These are phyloP conservation scores for Turritis glabra DNA, from an alignment of 345 rosid genomes.

Conservation along the genomic window DNA sequence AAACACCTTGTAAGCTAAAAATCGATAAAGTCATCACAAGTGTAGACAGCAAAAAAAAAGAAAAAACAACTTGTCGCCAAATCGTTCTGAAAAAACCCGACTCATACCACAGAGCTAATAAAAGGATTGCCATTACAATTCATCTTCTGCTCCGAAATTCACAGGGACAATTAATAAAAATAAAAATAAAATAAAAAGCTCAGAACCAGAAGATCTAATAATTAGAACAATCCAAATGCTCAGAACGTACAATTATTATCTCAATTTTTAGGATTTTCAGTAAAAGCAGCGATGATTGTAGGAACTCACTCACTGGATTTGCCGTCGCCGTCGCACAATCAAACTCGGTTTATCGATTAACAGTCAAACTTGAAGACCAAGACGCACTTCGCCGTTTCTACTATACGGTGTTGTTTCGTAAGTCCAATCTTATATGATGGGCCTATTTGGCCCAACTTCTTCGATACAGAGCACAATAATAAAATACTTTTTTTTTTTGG, in stretches of 20 bases:
- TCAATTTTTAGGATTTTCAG: no score
- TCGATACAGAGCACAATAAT: neutral
- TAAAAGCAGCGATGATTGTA: neutral
- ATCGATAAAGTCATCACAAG: neutral
- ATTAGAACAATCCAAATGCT: neutral
- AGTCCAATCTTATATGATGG: neutral
- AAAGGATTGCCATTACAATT: neutral
- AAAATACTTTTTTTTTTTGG: no score
- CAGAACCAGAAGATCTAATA: neutral
- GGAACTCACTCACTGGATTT: conserved; percentile 21
- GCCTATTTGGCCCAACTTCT: conserved; percentile 14
- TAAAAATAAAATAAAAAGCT: neutral
- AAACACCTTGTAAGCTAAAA: conserved; percentile 27
- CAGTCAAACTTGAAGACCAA: conserved; percentile 14
- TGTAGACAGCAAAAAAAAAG: neutral
- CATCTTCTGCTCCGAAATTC: neutral
- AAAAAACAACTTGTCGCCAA: neutral
- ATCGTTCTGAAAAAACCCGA: conserved; percentile 3
- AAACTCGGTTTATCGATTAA: conserved; percentile 24
- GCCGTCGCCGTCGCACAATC: conserved; percentile 30
- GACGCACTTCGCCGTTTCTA: conserved; percentile 5
- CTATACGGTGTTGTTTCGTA: neutral
- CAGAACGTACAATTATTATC: neutral
- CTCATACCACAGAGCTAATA: neutral
- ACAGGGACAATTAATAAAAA: no score